Conservation (phyloP, 768 basidiomycete species). For the Kwoniella shandongensis region DNA sequence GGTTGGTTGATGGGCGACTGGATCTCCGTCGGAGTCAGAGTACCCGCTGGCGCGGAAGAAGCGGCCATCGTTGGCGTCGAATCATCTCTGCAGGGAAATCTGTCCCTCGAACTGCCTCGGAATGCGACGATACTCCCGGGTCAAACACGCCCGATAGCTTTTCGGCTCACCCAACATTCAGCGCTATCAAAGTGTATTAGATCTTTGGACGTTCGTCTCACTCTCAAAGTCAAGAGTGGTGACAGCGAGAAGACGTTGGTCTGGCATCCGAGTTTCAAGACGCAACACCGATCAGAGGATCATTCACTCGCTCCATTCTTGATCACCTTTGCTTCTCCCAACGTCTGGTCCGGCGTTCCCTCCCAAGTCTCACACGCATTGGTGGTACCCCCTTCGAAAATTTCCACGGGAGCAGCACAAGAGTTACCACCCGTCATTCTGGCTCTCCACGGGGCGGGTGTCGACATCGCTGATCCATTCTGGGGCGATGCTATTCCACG, state of each 20-base stretch:
- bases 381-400: constrained; percentile 34
- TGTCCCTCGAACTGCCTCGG: constrained; percentile 5
- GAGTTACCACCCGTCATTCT: constrained; percentile 59
- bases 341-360: constrained; percentile 7
- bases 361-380: constrained; percentile 41
- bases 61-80: constrained; percentile 20
- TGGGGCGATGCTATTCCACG: constrained; percentile 67
- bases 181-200: constrained; percentile 3
- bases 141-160: constrained; percentile 22
- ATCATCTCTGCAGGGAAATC: background rate
- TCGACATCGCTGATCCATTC: constrained; percentile 63
- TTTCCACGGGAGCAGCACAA: background rate
- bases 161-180: constrained; percentile 6
- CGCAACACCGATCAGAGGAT: background rate
- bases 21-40: constrained; percentile 61
- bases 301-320: constrained; percentile 13
- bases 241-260: background rate
- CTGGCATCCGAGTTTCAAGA: constrained; percentile 23
- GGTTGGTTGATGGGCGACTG: constrained; percentile 71
- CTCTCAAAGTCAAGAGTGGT: constrained; percentile 1
- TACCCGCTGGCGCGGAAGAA: constrained; percentile 18
- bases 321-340: constrained; percentile 38
- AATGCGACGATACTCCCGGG: constrained; percentile 5
- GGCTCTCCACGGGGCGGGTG: constrained; percentile 71
- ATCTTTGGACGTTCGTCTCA: constrained; percentile 7